A percentile compares a stretch with the other conserved stretches of the same genome.
Evolutionary conservation across 2,329 filamentous ascomycete genomes (phyloP).

Genomic region (Alternaria sp.): DNA sequence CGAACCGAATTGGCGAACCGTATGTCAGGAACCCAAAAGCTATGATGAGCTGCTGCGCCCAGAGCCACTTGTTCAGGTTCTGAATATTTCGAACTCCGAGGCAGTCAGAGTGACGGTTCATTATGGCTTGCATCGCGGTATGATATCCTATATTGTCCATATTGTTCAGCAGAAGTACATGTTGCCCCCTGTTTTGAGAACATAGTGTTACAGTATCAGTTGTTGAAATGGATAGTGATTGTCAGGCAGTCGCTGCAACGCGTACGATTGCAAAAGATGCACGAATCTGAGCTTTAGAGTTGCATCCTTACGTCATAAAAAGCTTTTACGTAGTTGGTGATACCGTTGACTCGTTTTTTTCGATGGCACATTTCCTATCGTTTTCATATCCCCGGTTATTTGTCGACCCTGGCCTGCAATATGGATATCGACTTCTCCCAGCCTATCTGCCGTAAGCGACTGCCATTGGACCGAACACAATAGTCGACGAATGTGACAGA

Average conservation of each 20-base stretch:
- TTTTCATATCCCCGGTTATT: conserved; percentile 13
- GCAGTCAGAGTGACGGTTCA: not conserved
- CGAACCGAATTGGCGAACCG: no score
- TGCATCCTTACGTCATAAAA: not conserved
- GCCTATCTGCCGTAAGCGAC: conserved; percentile 4
- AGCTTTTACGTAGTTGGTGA: not conserved
- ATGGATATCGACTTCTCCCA: conserved; percentile 4
- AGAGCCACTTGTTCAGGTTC: not conserved
- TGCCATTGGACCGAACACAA: conserved; percentile 6
- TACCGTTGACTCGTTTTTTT: not conserved
- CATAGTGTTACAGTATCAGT: not conserved
- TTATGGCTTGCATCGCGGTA: not conserved
- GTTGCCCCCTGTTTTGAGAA: not conserved
- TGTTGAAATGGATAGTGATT: not conserved
- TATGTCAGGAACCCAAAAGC: no score
- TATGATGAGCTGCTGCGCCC: no score
- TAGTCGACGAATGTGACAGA: not conserved
- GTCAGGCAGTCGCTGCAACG: no score
- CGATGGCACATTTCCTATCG: not conserved
- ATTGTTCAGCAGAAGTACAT: not conserved
- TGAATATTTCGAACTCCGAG: not conserved
- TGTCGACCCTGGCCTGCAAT: conserved; percentile 7
- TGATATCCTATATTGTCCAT: not conserved
- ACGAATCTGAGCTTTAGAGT: not conserved
- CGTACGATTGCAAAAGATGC: not conserved